Conservation (phyloP, 139 green algal species). For the Micractinium conductrix region DNA sequence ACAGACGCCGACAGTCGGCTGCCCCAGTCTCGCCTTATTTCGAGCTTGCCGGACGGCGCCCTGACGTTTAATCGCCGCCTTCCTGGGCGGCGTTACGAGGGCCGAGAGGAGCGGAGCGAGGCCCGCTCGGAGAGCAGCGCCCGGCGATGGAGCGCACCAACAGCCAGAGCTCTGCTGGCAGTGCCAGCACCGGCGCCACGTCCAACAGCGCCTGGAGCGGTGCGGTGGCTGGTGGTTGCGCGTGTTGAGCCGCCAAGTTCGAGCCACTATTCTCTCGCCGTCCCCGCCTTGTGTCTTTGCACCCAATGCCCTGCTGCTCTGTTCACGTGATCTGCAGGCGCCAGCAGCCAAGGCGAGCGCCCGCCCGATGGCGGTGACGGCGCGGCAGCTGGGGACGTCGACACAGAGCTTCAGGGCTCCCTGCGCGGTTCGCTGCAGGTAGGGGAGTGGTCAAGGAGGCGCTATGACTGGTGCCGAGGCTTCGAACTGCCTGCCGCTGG, state of each 20-base stretch:
- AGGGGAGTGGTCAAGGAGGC: not conserved
- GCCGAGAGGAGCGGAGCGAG: too few species aligned
- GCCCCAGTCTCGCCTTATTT: too few species aligned
- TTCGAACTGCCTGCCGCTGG: too few species aligned
- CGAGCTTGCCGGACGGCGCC: too few species aligned
- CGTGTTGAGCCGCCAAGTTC: not conserved
- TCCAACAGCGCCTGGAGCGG: not conserved
- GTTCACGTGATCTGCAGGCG: not conserved
- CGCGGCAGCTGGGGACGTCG: not conserved
- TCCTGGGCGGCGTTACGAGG: not conserved
- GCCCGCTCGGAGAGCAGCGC: too few species aligned
- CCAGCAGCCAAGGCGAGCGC: not conserved
- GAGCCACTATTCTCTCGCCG: too few species aligned
- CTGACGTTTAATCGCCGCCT: too few species aligned
- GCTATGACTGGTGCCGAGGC: too few species aligned
- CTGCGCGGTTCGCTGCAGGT: constrained; percentile 9
- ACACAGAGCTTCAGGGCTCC: not conserved
- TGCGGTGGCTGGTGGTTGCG: not conserved
- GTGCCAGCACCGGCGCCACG: not conserved
- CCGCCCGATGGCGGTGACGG: not conserved
- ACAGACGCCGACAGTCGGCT: not conserved
- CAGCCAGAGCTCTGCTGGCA: not conserved
- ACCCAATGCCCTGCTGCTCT: too few species aligned
- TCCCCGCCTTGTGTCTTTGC: too few species aligned
- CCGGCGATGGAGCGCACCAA: not conserved